Base-by-base conservation (phyloP, 768 basidiomycete genomes). In the Xanthoconium purpureum region DNA sequence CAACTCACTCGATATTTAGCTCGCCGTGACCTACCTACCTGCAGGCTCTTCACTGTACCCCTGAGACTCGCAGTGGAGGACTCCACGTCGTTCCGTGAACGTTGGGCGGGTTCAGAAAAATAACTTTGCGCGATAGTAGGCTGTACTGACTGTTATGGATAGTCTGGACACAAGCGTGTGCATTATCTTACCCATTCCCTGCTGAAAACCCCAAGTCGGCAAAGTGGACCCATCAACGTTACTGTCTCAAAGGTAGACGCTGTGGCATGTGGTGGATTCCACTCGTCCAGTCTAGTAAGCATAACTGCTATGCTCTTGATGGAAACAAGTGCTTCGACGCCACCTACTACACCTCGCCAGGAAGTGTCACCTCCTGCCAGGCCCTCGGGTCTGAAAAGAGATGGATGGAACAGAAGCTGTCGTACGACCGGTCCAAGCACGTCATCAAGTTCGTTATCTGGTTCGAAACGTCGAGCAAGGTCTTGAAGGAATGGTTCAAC, bases 321-420 rank as follows among this genome's bases (percentile, higher is more conserved):
- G 57, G 86, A 83, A 3, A 89, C 84, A 32, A 99, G 78, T 10
- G 83, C 83, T 64, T 91, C 90, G 49, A 98, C 68, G 4, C 92
- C 96, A 48, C 85, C 80, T 12, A 95, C 71, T 17, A 93, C 85
- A 28, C 85, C 84, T n/a, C 95, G 80, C 97, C 97, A 99, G 58
- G 80, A 81, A 28, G 86, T 76, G 65, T 91, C 89, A 11, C 83
- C 81, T 42, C 87, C 88, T 24, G 80, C 82, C 42, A 92, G 73
- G 28, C 90, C 89, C 67, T 88, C 88, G 4, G 80, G 80, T 42
- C 83, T 73, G 65, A 80, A 80, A 12, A 91, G 76, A 17, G 82
- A 85, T 38, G 79, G 75, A 59, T 91, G 87, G 63, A 82, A 86
- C 28, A 88, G 75, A 15, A 89, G 71, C 17, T 73, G 77, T 43